Evolutionary conservation across 75 land plant species (phyloP).

Genomic region (Gnetum montanum): DNA sequence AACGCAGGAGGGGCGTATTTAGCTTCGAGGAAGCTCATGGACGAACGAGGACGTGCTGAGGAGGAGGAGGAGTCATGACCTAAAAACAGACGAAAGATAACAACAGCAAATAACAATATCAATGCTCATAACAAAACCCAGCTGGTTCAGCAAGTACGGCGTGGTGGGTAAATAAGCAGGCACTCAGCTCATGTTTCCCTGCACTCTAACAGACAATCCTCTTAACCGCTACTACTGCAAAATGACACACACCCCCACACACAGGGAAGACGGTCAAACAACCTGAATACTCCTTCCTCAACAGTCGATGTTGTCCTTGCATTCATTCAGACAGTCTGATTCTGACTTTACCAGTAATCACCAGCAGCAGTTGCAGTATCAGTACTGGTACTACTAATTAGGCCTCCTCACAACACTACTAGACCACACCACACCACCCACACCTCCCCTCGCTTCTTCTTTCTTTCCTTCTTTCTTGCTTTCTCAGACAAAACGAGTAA

Average conservation of each 20-base stretch:
- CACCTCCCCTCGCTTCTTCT: neutral
- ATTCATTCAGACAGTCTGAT: slow-evolving; percentile 1
- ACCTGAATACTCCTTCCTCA: neutral
- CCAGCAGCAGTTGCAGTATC: no score
- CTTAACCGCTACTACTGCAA: slow-evolving; percentile 1
- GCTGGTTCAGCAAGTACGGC: no score
- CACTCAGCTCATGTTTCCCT: slow-evolving; percentile 11
- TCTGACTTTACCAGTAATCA: no score
- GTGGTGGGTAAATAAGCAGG: slow-evolving; percentile 9
- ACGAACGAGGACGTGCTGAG: neutral
- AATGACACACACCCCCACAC: neutral
- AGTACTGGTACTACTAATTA: slow-evolving; percentile 8
- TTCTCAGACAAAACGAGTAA: slow-evolving; percentile 13
- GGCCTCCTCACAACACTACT: neutral
- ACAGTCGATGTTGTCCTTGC: slow-evolving; percentile 2
- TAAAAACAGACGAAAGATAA: slow-evolving; percentile 7
- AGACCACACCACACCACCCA: neutral
- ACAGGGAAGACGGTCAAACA: slow-evolving; percentile 1
- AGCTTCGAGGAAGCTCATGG: slow-evolving; percentile 2
- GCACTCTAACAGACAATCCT: slow-evolving; percentile 5
- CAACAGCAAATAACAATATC: slow-evolving; percentile 10
- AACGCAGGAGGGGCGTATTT: neutral
- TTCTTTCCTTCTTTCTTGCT: neutral
- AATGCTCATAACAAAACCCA: no score
- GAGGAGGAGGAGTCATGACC: neutral